Conservation (phyloP, 75 land plant genomes). For the Cryptomeria japonica region DNA sequence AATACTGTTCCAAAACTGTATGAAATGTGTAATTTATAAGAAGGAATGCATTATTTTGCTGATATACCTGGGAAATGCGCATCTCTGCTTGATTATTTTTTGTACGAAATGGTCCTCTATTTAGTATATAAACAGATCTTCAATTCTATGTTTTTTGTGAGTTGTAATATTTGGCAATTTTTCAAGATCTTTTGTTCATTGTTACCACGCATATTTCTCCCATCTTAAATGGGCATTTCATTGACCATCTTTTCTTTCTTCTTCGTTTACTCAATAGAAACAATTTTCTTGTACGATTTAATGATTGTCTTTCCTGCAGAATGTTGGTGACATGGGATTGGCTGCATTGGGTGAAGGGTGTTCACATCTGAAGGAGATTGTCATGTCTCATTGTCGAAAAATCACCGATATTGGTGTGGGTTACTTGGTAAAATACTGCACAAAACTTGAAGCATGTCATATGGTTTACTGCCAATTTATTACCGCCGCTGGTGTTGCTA, state of each 20-base stretch:
- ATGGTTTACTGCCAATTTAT: conserved; percentile 88
- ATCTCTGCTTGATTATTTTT: neutral
- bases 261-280: neutral
- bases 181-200: neutral
- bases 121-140: neutral
- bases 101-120: neutral
- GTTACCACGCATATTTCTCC: neutral
- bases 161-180: neutral
- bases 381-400: conserved; percentile 77
- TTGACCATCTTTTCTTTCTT: neutral
- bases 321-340: conserved; percentile 69
- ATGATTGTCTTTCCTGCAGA: conserved; percentile 35
- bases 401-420: conserved; percentile 73
- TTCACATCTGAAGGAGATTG: conserved; percentile 70
- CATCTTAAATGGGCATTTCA: neutral
- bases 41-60: neutral
- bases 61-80: neutral
- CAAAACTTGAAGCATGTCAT: conserved; percentile 75
- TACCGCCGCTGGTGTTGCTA: conserved; percentile 81
- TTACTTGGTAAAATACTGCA: conserved; percentile 60
- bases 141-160: neutral
- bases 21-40: conserved; percentile 3
- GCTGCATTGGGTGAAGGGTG: conserved; percentile 76
- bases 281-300: neutral
- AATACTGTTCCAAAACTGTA: neutral